phyloP scores from a whole-genome alignment of 495 filamentous ascomycete species.

The Stereocaulon alpinum region DNA sequence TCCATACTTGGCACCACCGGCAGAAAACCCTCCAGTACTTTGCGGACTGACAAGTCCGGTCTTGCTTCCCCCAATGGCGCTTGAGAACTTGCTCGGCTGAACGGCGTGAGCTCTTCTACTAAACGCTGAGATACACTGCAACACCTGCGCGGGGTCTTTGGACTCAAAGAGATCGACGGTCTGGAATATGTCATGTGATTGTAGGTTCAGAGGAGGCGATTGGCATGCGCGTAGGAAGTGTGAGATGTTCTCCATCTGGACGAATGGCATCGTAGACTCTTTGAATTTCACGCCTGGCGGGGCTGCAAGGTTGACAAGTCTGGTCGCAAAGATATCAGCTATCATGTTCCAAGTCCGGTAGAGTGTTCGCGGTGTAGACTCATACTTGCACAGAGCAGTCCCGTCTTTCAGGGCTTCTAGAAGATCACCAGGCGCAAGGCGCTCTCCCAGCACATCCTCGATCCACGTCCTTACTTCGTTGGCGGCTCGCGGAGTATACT shows the following conservation, averaged over 20 bases:
- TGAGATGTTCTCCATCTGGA: constrained; percentile 99
- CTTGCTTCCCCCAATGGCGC: constrained; percentile 57
- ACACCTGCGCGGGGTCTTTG: constrained; percentile 94
- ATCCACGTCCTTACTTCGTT: constrained; percentile 84
- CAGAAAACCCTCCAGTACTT: constrained; percentile 48
- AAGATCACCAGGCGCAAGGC: constrained; percentile 61
- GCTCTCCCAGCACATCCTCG: constrained; percentile 65
- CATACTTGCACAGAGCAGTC: constrained; percentile 79
- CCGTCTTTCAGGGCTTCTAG: constrained; percentile 84
- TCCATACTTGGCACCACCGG: constrained; percentile 29
- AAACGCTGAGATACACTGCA: constrained; percentile 88
- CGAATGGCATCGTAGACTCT: constrained; percentile 85
- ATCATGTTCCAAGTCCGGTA: not conserved
- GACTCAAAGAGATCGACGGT: constrained; percentile 95
- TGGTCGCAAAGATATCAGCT: constrained; percentile 26
- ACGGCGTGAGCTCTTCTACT: constrained; percentile 74
- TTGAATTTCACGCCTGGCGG: constrained; percentile 70
- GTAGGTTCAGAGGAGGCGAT: constrained; percentile 70
- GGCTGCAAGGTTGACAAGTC: constrained; percentile 73
- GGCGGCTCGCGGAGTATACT: constrained; percentile 88
- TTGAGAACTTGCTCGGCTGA: constrained; percentile 62
- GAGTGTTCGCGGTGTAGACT: constrained; percentile 20
- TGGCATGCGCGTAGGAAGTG: constrained; percentile 88
- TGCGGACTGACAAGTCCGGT: constrained; percentile 55
- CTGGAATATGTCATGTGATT: constrained; percentile 89